phyloP scores from a whole-genome alignment of 1,284 basidiomycete genomes.

The Ceratobasidium sp. region DNA sequence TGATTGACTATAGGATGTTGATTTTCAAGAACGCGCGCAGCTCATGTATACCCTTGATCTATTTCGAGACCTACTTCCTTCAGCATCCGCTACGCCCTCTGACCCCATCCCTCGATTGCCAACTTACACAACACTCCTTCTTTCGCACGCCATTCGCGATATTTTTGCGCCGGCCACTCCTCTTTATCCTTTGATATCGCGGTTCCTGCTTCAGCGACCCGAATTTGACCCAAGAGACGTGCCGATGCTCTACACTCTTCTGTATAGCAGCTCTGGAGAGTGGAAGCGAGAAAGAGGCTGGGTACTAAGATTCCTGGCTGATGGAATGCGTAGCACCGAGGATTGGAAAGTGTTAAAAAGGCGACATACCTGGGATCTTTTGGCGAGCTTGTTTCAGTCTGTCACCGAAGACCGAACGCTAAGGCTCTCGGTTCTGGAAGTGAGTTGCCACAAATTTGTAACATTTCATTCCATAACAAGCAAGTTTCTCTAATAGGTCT shows the following conservation, averaged over 20 bases:
- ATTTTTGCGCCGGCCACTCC: slow-evolving; percentile 85
- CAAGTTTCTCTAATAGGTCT: slow-evolving; percentile 64
- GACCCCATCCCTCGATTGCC: slow-evolving; percentile 68
- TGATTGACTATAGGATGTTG: slow-evolving; percentile 63
- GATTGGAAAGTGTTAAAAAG: slow-evolving; percentile 88
- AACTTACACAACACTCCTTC: slow-evolving; percentile 82
- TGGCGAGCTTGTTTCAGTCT: slow-evolving; percentile 84
- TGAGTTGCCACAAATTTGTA: slow-evolving; percentile 54
- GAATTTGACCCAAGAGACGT: slow-evolving; percentile 81
- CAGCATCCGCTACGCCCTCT: slow-evolving; percentile 53
- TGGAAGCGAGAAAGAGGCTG: slow-evolving; percentile 89
- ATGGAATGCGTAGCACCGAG: slow-evolving; percentile 77
- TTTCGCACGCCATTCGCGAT: slow-evolving; percentile 82
- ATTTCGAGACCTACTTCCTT: slow-evolving; percentile 71
- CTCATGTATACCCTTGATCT: slow-evolving; percentile 81
- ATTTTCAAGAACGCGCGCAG: slow-evolving; percentile 86
- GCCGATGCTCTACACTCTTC: slow-evolving; percentile 86
- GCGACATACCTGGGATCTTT: slow-evolving; percentile 87
- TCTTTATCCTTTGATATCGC: slow-evolving; percentile 82
- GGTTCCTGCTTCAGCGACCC: slow-evolving; percentile 88
- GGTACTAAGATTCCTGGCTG: slow-evolving; percentile 87
- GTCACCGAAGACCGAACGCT: slow-evolving; percentile 67
- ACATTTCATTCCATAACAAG: slow-evolving; percentile 34
- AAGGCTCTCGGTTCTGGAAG: slow-evolving; percentile 76
- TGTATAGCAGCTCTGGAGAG: slow-evolving; percentile 79